Base-by-base conservation (phyloP, 495 filamentous ascomycete genomes). In the Ramalina peruviana region DNA sequence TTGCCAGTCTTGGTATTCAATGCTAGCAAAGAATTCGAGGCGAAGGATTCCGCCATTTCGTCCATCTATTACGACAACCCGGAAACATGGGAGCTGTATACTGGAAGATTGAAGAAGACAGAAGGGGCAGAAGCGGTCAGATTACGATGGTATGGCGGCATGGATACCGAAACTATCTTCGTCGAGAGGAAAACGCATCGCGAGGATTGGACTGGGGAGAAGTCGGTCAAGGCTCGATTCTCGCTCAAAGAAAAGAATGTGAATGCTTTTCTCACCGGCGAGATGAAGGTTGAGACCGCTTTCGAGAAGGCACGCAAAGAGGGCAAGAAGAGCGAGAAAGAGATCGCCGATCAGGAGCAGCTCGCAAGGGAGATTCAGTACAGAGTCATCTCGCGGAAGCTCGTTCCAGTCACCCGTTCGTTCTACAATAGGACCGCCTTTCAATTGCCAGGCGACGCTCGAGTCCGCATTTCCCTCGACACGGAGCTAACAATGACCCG, bases 361-460 rank as follows among this genome's bases (percentile, higher is more conserved):
- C 70, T 99, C 17, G 93, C 92, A 19, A 73, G 79, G 40, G 92
- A 99, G 65, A 81, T 96, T 40, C 92, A 97, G 60, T 99, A 94
- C 63, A 85, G 88, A 0, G 80, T 89, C 13, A 71, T 99, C 49
- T 86, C 87, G 46, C 79, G 88, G 44, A 77, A 81, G 21, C 79
- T 96, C 56, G 74, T 80, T 50, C 92, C 92, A 0, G 88, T 94
- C 26, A 87, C 82, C 44, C 80, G 92, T 36, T 88, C 86, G 2
- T 99, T 97, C 68, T 99, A 99, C 65, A 89, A 96, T 67, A 85
- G 92, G 21, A 97, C 90, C 2, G 93, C 92, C 10, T 99, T 99
- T 66, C 92, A 99, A 68, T 74, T 99, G 10, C 92, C 92, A 5
- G 93, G 89, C 21, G 92, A 99, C 67, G 90, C 90, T 7, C 78